phyloP scores from a whole-genome alignment of 257 asterid genomes.

The Solanum bulbocastanum region DNA sequence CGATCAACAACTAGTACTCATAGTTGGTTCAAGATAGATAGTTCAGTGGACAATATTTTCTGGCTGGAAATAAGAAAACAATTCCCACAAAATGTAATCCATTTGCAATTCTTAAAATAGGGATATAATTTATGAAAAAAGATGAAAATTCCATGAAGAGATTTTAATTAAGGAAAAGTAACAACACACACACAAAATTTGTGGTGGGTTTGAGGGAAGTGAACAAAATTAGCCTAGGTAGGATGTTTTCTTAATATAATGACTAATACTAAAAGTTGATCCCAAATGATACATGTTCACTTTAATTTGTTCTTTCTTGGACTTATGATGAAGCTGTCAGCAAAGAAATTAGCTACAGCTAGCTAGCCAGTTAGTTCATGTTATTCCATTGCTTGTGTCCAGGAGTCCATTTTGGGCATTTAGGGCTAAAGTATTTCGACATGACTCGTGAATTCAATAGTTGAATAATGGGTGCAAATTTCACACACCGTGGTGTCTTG shows the following conservation, averaged over 20 bases:
- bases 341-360: not conserved
- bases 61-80: not conserved
- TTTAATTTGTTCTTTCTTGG: not conserved
- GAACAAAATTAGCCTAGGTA: not conserved
- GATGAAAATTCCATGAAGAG: not conserved
- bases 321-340: not conserved
- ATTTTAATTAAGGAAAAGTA: not conserved
- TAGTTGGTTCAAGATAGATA: not conserved
- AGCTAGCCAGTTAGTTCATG: not conserved
- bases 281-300: not conserved
- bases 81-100: not conserved
- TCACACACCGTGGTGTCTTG: conserved; percentile 35
- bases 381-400: conserved; percentile 28
- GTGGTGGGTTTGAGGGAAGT: not conserved
- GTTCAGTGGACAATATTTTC: not conserved
- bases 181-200: not conserved
- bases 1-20: not conserved
- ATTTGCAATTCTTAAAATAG: not conserved
- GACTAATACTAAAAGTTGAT: not conserved
- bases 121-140: not conserved
- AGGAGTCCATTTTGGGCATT: conserved; percentile 29
- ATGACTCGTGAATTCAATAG: conserved; percentile 20
- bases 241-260: not conserved
- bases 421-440: conserved; percentile 17
- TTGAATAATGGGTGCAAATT: conserved; percentile 28